Conservation (phyloP, 139 green algal genomes). For the Micractinium conductrix region DNA sequence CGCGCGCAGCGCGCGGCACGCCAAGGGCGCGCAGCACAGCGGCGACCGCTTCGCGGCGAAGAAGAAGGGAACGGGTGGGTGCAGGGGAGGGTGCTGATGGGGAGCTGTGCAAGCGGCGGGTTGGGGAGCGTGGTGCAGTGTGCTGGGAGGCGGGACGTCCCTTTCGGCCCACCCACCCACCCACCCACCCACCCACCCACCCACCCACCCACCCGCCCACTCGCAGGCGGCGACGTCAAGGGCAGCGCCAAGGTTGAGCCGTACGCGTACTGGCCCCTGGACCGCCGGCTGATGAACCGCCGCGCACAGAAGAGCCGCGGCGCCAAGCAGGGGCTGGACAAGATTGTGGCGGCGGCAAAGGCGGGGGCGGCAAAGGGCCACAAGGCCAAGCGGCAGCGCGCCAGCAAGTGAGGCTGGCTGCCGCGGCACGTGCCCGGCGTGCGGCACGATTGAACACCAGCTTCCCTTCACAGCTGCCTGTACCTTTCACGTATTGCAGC, state of each 20-base stretch:
- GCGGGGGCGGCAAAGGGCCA: constrained; percentile 59
- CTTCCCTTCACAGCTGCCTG: too few species aligned
- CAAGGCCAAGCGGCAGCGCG: constrained; percentile 61
- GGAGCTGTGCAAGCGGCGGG: too few species aligned
- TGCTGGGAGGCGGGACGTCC: neutral
- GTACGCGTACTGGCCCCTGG: constrained; percentile 98
- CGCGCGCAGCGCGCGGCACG: constrained; percentile 23
- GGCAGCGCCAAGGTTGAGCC: constrained; percentile 85
- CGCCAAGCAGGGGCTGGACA: constrained; percentile 57
- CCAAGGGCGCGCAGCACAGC: constrained; percentile 56
- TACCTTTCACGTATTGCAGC: too few species aligned
- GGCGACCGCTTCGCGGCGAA: constrained; percentile 78
- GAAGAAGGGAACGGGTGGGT: constrained; percentile 43
- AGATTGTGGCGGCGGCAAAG: constrained; percentile 62
- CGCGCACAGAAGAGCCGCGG: constrained; percentile 72
- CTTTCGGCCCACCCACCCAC: too few species aligned
- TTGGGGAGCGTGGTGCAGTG: neutral
- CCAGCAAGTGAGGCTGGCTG: too few species aligned
- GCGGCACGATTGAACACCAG: too few species aligned
- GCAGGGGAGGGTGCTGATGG: neutral
- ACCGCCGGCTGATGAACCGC: constrained; percentile 95
- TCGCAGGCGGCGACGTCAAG: constrained; percentile 78
- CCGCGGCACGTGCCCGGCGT: too few species aligned
- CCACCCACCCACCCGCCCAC: neutral
- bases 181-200: neutral